phyloP scores from a whole-genome alignment of 257 asterid genomes.

The Petrea volubilis region DNA sequence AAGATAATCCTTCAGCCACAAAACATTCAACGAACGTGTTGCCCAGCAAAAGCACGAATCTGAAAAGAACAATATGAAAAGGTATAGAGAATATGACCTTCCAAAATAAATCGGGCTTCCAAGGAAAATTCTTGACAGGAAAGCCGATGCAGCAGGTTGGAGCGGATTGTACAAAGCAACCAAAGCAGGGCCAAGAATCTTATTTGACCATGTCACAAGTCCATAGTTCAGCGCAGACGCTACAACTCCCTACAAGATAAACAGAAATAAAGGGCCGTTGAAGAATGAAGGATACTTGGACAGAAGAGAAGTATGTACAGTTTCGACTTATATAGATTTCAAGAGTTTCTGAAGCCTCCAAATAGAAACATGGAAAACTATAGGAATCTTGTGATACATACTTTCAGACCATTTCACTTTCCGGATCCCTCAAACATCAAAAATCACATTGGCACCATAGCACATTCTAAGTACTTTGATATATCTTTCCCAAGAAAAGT shows the following conservation, averaged over 20 bases:
- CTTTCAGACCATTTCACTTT: too few species aligned
- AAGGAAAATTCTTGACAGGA: slow-evolving; percentile 79
- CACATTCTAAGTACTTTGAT: too few species aligned
- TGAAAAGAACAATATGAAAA: neutral
- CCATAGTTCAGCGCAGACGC: slow-evolving; percentile 94
- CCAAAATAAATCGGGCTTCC: slow-evolving; percentile 97
- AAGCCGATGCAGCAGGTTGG: slow-evolving; percentile 88
- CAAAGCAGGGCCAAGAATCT: slow-evolving; percentile 84
- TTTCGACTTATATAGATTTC: too few species aligned
- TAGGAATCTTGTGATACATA: too few species aligned
- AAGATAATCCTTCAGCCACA: slow-evolving; percentile 15
- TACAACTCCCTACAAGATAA: slow-evolving; percentile 61
- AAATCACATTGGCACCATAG: too few species aligned
- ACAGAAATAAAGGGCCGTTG: neutral
- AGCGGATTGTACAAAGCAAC: slow-evolving; percentile 92
- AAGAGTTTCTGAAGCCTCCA: too few species aligned
- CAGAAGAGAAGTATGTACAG: neutral
- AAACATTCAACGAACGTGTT: too few species aligned
- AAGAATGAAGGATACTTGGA: neutral
- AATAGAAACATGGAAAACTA: too few species aligned
- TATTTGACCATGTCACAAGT: slow-evolving; percentile 83
- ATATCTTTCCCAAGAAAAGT: too few species aligned
- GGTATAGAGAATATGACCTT: slow-evolving; percentile 49
- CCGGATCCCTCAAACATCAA: too few species aligned
- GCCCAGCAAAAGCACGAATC: too few species aligned